Conservation (phyloP, 106 monocot species). For the Dactylorhiza incarnata region DNA sequence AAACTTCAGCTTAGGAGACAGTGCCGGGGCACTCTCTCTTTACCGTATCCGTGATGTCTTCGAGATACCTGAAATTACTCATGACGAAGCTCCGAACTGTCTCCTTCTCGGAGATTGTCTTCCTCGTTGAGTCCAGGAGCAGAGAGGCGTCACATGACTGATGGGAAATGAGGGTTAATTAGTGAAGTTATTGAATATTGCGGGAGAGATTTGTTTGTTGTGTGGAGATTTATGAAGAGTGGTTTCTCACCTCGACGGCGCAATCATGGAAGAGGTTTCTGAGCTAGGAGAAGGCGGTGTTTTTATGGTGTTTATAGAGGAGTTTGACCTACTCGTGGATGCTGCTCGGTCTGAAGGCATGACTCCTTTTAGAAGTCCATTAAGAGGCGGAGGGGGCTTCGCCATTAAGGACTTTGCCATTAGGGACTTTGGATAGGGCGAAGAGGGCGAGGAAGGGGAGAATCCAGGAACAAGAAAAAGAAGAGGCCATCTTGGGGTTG, state of each 20-base stretch:
- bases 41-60: slow-evolving; percentile 70
- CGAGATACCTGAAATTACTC: slow-evolving; percentile 78
- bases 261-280: slow-evolving; percentile 89
- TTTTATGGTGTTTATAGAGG: slow-evolving; percentile 85
- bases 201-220: too few species aligned
- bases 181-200: too few species aligned
- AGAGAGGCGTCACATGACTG: slow-evolving; percentile 82
- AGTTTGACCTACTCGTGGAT: slow-evolving; percentile 72
- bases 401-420: background rate
- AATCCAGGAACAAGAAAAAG: background rate
- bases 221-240: too few species aligned
- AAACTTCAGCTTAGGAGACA: slow-evolving; percentile 64
- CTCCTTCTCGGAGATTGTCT: slow-evolving; percentile 71
- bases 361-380: slow-evolving; percentile 85
- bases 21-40: slow-evolving; percentile 82
- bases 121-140: slow-evolving; percentile 71
- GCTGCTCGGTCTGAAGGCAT: slow-evolving; percentile 72
- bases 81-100: slow-evolving; percentile 71
- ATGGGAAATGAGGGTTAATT: too few species aligned
- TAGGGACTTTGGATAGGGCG: background rate
- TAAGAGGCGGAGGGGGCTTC: slow-evolving; percentile 22
- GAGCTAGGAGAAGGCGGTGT: slow-evolving; percentile 89
- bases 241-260: slow-evolving; percentile 47
- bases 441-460: slow-evolving; percentile 21
- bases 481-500: slow-evolving; percentile 3